phyloP scores from a whole-genome alignment of 2,329 filamentous ascomycete species.

The Microdochium bolleyi region DNA sequence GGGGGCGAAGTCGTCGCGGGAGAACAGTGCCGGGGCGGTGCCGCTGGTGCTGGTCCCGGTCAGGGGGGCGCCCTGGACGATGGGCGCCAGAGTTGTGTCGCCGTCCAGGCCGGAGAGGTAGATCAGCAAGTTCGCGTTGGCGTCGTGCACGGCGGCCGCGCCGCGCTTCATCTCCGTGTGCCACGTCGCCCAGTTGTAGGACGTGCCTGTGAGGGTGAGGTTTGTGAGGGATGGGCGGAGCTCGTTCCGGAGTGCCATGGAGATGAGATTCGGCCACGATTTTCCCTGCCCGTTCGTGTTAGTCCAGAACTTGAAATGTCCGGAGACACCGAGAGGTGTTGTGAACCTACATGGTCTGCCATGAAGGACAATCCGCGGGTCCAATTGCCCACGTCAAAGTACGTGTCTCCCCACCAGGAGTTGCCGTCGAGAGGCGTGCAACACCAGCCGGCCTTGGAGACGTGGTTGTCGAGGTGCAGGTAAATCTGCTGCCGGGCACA shows the following conservation, averaged over 20 bases:
- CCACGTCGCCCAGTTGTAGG: conserved; percentile 51
- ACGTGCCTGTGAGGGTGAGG: conserved; percentile 18
- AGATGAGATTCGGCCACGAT: conserved; percentile 36
- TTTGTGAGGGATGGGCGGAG: conserved; percentile 34
- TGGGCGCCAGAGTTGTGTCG: conserved; percentile 44
- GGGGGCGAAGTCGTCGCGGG: conserved; percentile 31
- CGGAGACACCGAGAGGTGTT: too few relatives aligned
- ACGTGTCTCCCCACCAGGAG: conserved; percentile 52
- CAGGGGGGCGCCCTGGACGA: conserved; percentile 35
- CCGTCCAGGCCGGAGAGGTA: conserved; percentile 53
- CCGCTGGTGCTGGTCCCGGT: background rate
- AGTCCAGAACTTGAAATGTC: too few relatives aligned
- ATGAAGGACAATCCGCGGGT: conserved; percentile 51
- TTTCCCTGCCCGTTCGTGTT: too few relatives aligned
- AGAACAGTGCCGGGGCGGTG: background rate
- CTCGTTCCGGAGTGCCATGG: conserved; percentile 46
- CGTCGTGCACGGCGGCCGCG: conserved; percentile 38
- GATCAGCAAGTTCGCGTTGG: conserved; percentile 44
- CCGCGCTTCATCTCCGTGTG: conserved; percentile 42
- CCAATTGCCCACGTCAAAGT: conserved; percentile 54
- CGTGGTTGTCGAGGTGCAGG: conserved; percentile 54
- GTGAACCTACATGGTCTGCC: conserved; percentile 36
- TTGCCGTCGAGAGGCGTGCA: conserved; percentile 48
- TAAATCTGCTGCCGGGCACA: conserved; percentile 47
- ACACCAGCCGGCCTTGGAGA: conserved; percentile 51